Evolutionary conservation across 148 eudicot species (phyloP), one percentile per base, ranked within the genome.

Genomic region (Vaccinium macrocarpon): DNA sequence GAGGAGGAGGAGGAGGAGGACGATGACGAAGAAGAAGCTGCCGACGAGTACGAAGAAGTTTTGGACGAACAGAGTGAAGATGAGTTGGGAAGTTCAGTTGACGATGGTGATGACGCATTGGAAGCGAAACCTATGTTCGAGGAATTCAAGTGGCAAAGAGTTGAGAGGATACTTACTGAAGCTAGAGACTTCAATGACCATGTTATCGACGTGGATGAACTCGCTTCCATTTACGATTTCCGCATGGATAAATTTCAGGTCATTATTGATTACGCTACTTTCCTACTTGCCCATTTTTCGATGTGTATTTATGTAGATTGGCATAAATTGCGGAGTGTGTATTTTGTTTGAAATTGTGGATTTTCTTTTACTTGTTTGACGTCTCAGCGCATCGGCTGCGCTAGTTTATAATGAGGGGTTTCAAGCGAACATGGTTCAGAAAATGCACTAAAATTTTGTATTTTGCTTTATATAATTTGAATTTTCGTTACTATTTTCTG

Each of bases 211-310:
- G 92, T 59, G n/a, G 83, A 95, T 85, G 99, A 97, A 78, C 97
- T 97, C 29, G 89, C 98, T 1, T 91, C 96, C 10, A 42, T 97
- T 85, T 95, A 97, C 57, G 89, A 90, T 90, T 97, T 94, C 70
- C 93, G 98, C 48, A 91, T 95, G 16, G 99, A 97, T 53, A 95
- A 93, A 85, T 96, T 96, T 77, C 99, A 96, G 99, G 99, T 94
- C 13, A 13, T 50, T 52, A 42, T 42, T 42, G 46, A 42, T 5
- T 42, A 42, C 46, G 46, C 46, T 42, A 42, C 32, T 3, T 29
- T 12, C 51, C 6, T 0, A 52, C 53, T 29, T 70, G 29, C 18
- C 23, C 62, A 8, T 42, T 42, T 42, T 71, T 16, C 2, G 27
- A 25, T 42, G 8, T 50, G 32, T 62, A 7, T 53, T 12, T 74